Percentiles rank a stretch among this genome's conserved stretches.
Evolutionary conservation across 2,329 filamentous ascomycete species (phyloP).

Genomic region (Trichophyton mentagrophytes): DNA sequence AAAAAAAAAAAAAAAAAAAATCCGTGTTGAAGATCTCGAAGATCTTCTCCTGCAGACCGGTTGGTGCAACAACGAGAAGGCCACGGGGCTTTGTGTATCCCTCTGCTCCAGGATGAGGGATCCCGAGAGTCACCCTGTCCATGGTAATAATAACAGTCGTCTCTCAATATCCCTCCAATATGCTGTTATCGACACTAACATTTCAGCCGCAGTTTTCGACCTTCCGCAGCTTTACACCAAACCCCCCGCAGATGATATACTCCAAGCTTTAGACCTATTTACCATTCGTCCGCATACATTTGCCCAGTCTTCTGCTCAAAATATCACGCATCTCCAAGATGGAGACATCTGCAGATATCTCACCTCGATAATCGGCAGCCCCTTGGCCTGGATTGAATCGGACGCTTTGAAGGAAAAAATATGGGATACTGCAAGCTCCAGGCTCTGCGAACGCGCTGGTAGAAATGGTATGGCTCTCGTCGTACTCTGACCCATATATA

Average conservation of each 20-base stretch:
- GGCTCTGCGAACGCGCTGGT: constrained; percentile 77
- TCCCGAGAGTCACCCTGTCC: neutral
- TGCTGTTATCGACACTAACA: neutral
- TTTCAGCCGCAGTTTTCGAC: constrained; percentile 44
- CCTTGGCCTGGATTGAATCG: constrained; percentile 34
- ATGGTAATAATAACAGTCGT: neutral
- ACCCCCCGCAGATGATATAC: constrained; percentile 52
- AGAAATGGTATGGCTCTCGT: constrained; percentile 43
- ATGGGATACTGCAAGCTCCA: constrained; percentile 66
- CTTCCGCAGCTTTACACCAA: constrained; percentile 73
- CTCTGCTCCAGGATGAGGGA: neutral
- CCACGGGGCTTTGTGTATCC: too few species aligned
- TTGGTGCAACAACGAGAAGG: too few species aligned
- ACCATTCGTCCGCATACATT: constrained; percentile 48
- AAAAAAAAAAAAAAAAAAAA: too few species aligned
- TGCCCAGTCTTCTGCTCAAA: constrained; percentile 19
- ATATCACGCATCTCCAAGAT: constrained; percentile 23
- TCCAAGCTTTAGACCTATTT: constrained; percentile 54
- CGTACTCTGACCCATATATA: neutral
- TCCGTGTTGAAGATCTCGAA: too few species aligned
- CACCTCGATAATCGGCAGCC: constrained; percentile 35
- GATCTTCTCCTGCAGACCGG: too few species aligned
- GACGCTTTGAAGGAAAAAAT: constrained; percentile 32
- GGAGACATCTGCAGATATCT: constrained; percentile 34
- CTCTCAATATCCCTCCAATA: neutral